Conservation (phyloP, 352 stramenopile genomes). For the Phytophthora fragariaefolia region DNA sequence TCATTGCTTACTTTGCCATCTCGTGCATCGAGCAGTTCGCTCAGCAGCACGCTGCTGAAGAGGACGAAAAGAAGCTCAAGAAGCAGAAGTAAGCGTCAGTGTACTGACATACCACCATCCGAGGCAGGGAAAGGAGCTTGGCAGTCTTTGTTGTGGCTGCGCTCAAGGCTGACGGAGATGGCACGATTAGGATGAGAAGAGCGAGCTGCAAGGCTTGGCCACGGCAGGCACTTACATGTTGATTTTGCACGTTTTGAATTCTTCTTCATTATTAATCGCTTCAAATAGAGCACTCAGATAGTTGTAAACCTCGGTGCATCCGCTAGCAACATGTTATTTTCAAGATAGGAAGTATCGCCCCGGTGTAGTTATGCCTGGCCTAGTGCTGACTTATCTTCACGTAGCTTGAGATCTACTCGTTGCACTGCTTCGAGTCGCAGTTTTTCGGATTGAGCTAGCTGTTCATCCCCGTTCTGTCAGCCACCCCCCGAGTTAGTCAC, state of each 20-base stretch:
- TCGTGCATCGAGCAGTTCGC: conserved; percentile 93
- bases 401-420: conserved; percentile 57
- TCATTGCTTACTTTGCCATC: conserved; percentile 91
- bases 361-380: conserved; percentile 6
- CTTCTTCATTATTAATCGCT: conserved; percentile 31
- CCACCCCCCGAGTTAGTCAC: conserved; percentile 1
- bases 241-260: conserved; percentile 26
- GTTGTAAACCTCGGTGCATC: conserved; percentile 4
- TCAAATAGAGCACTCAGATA: conserved; percentile 37
- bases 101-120: conserved; percentile 10
- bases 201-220: conserved; percentile 2
- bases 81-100: conserved; percentile 58
- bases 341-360: neutral
- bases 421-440: conserved; percentile 75
- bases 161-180: conserved; percentile 2
- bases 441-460: conserved; percentile 69
- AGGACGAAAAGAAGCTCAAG: conserved; percentile 89
- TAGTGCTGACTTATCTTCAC: conserved; percentile 24
- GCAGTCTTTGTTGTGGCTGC: neutral
- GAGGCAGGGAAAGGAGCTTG: conserved; percentile 1
- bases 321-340: neutral
- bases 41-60: conserved; percentile 88
- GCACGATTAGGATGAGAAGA: conserved; percentile 10
- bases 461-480: conserved; percentile 57
- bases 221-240: conserved; percentile 30